phyloP scores from a whole-genome alignment of 2,329 filamentous ascomycete genomes.

The Aspergillus ochraceus region DNA sequence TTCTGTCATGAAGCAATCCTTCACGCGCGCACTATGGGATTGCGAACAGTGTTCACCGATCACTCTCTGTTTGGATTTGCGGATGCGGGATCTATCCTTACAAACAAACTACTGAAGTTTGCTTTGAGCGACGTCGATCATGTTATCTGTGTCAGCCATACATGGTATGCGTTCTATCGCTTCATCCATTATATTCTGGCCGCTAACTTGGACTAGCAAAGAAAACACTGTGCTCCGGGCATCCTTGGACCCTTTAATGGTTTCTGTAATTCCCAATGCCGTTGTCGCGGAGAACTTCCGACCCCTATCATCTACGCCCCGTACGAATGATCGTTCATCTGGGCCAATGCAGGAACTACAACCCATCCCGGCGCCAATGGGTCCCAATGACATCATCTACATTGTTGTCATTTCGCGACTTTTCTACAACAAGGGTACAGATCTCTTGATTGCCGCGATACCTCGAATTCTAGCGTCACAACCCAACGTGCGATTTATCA shows the following conservation, averaged over 20 bases:
- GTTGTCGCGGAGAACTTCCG: constrained; percentile 96
- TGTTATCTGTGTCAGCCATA: constrained; percentile 97
- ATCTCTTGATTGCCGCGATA: constrained; percentile 93
- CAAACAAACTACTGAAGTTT: constrained; percentile 97
- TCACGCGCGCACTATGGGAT: constrained; percentile 92
- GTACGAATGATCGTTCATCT: constrained; percentile 28
- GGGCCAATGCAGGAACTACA: constrained; percentile 36
- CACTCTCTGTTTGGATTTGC: constrained; percentile 97
- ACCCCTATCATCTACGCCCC: constrained; percentile 60
- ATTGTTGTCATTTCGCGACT: constrained; percentile 96
- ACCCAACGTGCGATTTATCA: constrained; percentile 93
- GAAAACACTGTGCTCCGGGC: constrained; percentile 96
- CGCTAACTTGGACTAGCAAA: constrained; percentile 61
- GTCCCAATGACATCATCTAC: constrained; percentile 83
- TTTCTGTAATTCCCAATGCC: constrained; percentile 96
- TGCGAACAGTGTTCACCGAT: constrained; percentile 95
- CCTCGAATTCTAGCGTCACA: constrained; percentile 87
- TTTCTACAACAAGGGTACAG: constrained; percentile 98
- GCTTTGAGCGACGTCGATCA: constrained; percentile 95
- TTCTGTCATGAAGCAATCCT: constrained; percentile 93
- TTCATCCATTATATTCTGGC: not conserved
- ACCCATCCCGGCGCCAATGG: constrained; percentile 66
- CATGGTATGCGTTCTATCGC: constrained; percentile 65
- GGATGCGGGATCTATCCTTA: constrained; percentile 91
- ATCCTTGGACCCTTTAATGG: constrained; percentile 92